Evolutionary conservation across 2,329 filamentous ascomycete species (phyloP), one percentile per base, ranked within the genome.

Genomic region (Beauveria pseudobassiana): DNA sequence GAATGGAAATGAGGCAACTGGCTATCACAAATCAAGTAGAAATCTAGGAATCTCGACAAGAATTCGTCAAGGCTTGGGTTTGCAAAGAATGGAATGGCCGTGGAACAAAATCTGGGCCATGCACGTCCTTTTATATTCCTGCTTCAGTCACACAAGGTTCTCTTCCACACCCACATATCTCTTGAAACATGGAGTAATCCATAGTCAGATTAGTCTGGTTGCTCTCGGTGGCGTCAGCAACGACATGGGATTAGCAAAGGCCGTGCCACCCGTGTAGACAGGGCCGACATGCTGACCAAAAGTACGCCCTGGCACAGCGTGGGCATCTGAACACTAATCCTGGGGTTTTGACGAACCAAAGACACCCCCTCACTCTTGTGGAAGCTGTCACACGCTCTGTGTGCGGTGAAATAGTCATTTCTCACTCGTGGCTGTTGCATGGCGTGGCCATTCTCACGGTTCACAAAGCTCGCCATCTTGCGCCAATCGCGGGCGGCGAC

Each of bases 181-280:
- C 24, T 45, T 45, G 43, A 57, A 57, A 51, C 48, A 20, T 20
- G 34, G 43, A 57, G 55, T 38, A 50, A 30, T 50, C 18, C 22
- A 38, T 58, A 16, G 34, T 38, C 34, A 20, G 16, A 28, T 58
- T 58, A 50, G 55, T 57, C 43, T 34, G 16, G 16, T 42, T 24
- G 18, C 12, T n/a, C 40, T 59, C 28, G 22, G 48, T 26, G 53
- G 58, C 50, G 58, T 60, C 58, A 60, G 58, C 51, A 16, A 59
- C 38, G 57, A 52, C 58, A 53, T 53, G 58, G 58, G 49, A 59
- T 59, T 51, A 43, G 48, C 57, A 59, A 52, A 50, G 58, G 58
- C 49, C 57, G 49, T 59, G 57, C 38, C 14, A 60, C 49, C 49
- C 57, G 49, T 53, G 49, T 42, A 30, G 46, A 43, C 46, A 45